Percentiles rank a stretch among this genome's conserved stretches.
phyloP scores from a whole-genome alignment of 768 basidiomycete genomes.

The Xerocomus potaroensis region DNA sequence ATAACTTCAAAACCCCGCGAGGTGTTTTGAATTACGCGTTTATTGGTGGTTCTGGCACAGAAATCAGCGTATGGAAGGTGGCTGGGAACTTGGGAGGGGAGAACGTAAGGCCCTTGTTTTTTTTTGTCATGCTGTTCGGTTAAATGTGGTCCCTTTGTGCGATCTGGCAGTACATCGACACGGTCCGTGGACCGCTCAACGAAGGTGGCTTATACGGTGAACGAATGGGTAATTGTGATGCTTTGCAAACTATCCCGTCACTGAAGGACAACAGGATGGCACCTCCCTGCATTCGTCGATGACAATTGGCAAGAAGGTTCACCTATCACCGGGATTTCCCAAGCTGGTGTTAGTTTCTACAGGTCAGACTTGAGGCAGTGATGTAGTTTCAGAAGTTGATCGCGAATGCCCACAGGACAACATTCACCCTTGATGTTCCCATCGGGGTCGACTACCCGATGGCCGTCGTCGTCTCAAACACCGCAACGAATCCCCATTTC shows the following conservation, averaged over 20 bases:
- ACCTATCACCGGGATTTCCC: constrained; percentile 39
- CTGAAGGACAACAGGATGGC: constrained; percentile 38
- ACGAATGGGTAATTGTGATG: constrained; percentile 34
- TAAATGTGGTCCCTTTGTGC: not conserved
- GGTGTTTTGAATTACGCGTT: constrained; percentile 47
- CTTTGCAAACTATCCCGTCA: not conserved
- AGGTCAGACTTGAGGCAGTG: constrained; percentile 25
- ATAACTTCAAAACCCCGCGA: constrained; percentile 45
- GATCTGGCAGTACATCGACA: constrained; percentile 42
- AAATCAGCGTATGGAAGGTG: constrained; percentile 45
- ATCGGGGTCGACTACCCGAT: constrained; percentile 46
- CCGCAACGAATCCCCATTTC: constrained; percentile 41
- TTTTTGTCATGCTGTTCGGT: not conserved
- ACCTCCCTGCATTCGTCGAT: constrained; percentile 54
- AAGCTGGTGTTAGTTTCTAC: constrained; percentile 47
- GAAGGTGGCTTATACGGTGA: constrained; percentile 58
- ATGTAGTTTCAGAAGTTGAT: not conserved
- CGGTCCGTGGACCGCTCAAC: constrained; percentile 50
- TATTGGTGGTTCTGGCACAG: constrained; percentile 35
- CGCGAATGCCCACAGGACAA: constrained; percentile 11
- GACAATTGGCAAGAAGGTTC: constrained; percentile 39
- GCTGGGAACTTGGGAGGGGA: constrained; percentile 49
- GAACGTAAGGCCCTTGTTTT: constrained; percentile 26
- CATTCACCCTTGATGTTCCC: constrained; percentile 43
- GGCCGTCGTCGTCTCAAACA: constrained; percentile 41